Evolutionary conservation across 768 basidiomycete species (phyloP).

Genomic region (Lactarius pseudohatsudake): DNA sequence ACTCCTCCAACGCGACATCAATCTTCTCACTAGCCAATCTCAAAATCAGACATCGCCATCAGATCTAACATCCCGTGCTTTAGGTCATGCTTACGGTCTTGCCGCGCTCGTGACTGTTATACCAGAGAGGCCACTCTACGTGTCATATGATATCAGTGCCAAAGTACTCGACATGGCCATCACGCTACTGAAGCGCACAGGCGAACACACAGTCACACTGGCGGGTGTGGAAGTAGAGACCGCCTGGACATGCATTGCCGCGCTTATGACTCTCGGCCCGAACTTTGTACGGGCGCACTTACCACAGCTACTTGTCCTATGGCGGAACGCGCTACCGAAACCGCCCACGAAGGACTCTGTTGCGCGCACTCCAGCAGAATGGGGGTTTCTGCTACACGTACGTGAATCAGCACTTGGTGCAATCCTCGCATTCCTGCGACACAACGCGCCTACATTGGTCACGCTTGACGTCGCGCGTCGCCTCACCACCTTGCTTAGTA

Average conservation of each 20-base stretch:
- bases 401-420: slow-evolving; percentile 89
- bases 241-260: slow-evolving; percentile 90
- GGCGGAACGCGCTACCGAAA: slow-evolving; percentile 97
- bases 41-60: slow-evolving; percentile 64
- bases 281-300: slow-evolving; percentile 93
- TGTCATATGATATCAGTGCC: slow-evolving; percentile 89
- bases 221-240: slow-evolving; percentile 87
- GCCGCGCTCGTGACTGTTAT: slow-evolving; percentile 85
- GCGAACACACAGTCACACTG: slow-evolving; percentile 83
- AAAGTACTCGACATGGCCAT: slow-evolving; percentile 91
- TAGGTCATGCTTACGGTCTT: slow-evolving; percentile 90
- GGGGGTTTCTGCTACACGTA: slow-evolving; percentile 89
- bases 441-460: slow-evolving; percentile 73
- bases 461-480: slow-evolving; percentile 91
- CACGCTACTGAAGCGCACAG: slow-evolving; percentile 83
- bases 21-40: slow-evolving; percentile 47
- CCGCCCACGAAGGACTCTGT: slow-evolving; percentile 85
- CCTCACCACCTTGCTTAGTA: slow-evolving; percentile 81
- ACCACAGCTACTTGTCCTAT: slow-evolving; percentile 90
- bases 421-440: slow-evolving; percentile 80
- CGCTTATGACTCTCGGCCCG: slow-evolving; percentile 88
- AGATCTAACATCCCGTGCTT: slow-evolving; percentile 67
- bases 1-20: slow-evolving; percentile 80
- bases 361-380: slow-evolving; percentile 72
- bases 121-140: slow-evolving; percentile 85